These are phyloP conservation scores for Desmodesmus armatus DNA, from an alignment of 139 green algal species.

Conservation along the genomic window DNA sequence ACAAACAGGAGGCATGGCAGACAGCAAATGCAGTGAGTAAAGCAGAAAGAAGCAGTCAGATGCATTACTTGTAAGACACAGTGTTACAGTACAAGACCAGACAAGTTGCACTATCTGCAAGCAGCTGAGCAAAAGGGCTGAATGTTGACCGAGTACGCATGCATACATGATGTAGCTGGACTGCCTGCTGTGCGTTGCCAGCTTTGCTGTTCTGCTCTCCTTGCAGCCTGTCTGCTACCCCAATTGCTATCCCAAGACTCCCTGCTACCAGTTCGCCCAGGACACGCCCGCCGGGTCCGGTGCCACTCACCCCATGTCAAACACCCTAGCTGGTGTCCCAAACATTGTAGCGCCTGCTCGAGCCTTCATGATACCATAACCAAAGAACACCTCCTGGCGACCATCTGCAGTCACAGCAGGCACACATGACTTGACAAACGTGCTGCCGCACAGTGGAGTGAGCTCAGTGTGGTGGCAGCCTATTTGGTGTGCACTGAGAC, in stretches of 20 bases:
- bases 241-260: neutral
- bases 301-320: slow-evolving; percentile 69
- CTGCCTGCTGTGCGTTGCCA: neutral
- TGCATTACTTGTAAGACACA: too few species aligned
- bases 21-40: neutral
- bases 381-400: slow-evolving; percentile 63
- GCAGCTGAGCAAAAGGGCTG: too few species aligned
- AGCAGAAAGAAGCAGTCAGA: neutral
- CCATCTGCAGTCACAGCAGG: too few species aligned
- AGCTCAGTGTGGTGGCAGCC: too few species aligned
- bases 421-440: too few species aligned
- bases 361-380: slow-evolving; percentile 66
- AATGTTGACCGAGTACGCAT: too few species aligned
- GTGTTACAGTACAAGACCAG: neutral
- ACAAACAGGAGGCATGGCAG: neutral
- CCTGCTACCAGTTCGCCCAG: neutral
- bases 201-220: neutral
- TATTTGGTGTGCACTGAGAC: too few species aligned
- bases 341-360: slow-evolving; percentile 68
- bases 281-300: neutral
- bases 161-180: neutral
- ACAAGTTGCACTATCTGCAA: too few species aligned
- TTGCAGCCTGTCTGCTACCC: neutral
- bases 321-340: slow-evolving; percentile 58
- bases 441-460: too few species aligned